Evolutionary conservation across 2,329 filamentous ascomycete species (phyloP).

Genomic region (Aspergillus hortae): DNA sequence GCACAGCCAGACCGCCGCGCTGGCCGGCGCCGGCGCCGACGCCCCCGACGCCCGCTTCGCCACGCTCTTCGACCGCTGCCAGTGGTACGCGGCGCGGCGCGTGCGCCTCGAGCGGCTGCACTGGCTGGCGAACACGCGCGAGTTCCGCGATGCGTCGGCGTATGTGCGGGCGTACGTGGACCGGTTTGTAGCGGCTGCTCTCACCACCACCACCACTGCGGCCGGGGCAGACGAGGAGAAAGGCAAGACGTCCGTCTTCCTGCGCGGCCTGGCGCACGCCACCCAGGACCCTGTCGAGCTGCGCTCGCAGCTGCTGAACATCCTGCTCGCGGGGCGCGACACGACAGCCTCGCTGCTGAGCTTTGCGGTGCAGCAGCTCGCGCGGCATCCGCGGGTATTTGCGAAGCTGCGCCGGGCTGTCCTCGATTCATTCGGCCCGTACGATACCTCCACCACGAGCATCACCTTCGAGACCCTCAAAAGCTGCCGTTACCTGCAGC

Average conservation of each 20-base stretch:
- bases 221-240: conserved; percentile 15
- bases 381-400: conserved; percentile 16
- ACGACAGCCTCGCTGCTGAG: conserved; percentile 49
- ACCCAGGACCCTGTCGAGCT: conserved; percentile 48
- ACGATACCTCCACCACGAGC: not conserved
- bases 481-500: conserved; percentile 36
- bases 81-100: conserved; percentile 27
- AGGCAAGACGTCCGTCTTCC: conserved; percentile 44
- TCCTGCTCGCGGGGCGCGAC: conserved; percentile 53
- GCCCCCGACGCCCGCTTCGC: conserved; percentile 37
- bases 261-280: conserved; percentile 45
- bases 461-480: conserved; percentile 44
- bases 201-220: no score
- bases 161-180: conserved; percentile 21
- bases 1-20: conserved; percentile 45
- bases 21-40: conserved; percentile 30
- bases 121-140: conserved; percentile 20
- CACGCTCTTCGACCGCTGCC: conserved; percentile 32
- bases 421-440: conserved; percentile 17
- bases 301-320: conserved; percentile 49
- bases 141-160: conserved; percentile 9
- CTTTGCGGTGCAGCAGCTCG: conserved; percentile 29
- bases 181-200: conserved; percentile 14
- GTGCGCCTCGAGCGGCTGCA: conserved; percentile 19
- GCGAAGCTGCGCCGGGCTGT: conserved; percentile 14